These are phyloP conservation scores for Lichtheimia hyalospora DNA, from an alignment of 371 early-diverging fungal genomes.

Conservation along the genomic window DNA sequence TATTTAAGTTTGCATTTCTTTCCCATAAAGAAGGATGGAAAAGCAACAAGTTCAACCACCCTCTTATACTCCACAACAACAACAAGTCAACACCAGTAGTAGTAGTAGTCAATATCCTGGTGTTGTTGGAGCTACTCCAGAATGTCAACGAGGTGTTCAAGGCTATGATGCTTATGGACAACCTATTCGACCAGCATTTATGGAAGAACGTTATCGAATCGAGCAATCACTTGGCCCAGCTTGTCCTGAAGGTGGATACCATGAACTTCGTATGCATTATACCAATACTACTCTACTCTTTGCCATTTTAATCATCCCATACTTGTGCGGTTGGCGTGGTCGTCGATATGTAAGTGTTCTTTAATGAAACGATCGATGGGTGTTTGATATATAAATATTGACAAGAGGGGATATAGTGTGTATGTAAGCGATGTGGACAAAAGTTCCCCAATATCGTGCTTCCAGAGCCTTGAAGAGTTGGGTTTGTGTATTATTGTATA, in stretches of 20 bases:
- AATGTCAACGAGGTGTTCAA: conserved; percentile 21
- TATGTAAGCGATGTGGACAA: conserved; percentile 41
- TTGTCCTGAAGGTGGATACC: conserved; percentile 34
- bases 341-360: conserved; percentile 25
- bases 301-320: conserved; percentile 40
- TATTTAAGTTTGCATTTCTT: neutral
- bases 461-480: conserved; percentile 22
- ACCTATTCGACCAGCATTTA: conserved; percentile 33
- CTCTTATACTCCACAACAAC: neutral
- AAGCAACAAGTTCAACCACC: conserved; percentile 4
- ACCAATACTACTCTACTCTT: conserved; percentile 28
- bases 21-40: neutral
- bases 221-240: conserved; percentile 36
- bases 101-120: conserved; percentile 28
- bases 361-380: neutral
- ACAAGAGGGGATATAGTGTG: conserved; percentile 20
- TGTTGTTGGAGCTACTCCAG: conserved; percentile 32
- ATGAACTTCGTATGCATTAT: conserved; percentile 47
- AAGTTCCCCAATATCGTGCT: conserved; percentile 40
- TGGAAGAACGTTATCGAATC: conserved; percentile 38
- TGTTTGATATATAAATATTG: too few relatives aligned
- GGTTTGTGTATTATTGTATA: too few relatives aligned
- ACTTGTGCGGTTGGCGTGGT: conserved; percentile 47
- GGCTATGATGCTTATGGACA: conserved; percentile 41
- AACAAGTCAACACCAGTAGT: neutral